Base-by-base conservation (phyloP, 768 basidiomycete genomes). In the Guyanaporus albipodus region DNA sequence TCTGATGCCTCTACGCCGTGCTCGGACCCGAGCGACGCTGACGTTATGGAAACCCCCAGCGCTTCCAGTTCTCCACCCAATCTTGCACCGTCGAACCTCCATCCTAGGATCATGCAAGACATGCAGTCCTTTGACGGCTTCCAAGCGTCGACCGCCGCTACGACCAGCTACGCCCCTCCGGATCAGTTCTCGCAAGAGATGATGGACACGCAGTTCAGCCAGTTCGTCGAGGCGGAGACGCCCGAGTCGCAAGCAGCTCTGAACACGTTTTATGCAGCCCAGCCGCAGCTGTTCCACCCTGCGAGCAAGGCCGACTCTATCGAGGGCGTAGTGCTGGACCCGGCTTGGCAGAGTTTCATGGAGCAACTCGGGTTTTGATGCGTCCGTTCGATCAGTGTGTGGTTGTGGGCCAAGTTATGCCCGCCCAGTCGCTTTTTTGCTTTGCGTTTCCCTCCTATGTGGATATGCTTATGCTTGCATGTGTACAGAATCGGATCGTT, bases 261-360 rank as follows among this genome's bases (percentile, higher is more conserved):
- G 27, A 62, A 59, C 8, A 48, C 42, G 35, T 55, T 57, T 27
- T 55, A 47, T 38, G 58, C 51, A 2, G 50, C 40, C 22, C 56
- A 42, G 35, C 52, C 40, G 26, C 57, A 44, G 23, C 45, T 40
- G n/a, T 54, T 51, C 22, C 19, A 43, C 19, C 27, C 28, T n/a
- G 23, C 23, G 3, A 34, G 51, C 18, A 54, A 35, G 33, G 42
- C 43, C 37, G 46, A 33, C 10, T 27, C 45, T 12, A 7, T 21
- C 8, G 55, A 55, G 32, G 55, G 70, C 12, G 70, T 72, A 2
- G 68, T 72, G 24, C 54, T 85, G 44, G 81, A 86, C 57, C 66
- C 81, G 15, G 75, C 80, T 1, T 87, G 83, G 83, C 77, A 79
- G 58, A 76, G 71, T 50, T 81, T 87, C 35, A 77, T 83, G 35